Percentiles rank a stretch among this genome's conserved stretches.
Evolutionary conservation across 1,139 yeast genomes (phyloP).

Genomic region (Tardiomyces digboiensis): DNA sequence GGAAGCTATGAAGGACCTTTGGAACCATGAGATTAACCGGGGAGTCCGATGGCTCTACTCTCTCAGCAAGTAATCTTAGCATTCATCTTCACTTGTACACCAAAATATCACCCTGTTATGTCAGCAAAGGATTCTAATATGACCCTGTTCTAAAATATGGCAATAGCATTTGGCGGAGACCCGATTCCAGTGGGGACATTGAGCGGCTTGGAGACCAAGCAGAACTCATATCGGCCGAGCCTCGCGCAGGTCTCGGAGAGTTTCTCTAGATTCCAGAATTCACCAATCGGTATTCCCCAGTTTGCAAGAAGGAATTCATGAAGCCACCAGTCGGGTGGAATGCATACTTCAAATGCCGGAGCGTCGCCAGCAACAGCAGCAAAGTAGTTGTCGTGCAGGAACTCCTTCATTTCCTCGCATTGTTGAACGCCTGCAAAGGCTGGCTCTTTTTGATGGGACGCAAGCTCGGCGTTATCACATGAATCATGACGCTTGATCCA

Average conservation of each 20-base stretch:
- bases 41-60: slow-evolving; percentile 57
- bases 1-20: slow-evolving; percentile 68
- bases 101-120: not conserved
- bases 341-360: slow-evolving; percentile 16
- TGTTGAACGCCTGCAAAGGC: slow-evolving; percentile 19
- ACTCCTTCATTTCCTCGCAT: slow-evolving; percentile 13
- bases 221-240: slow-evolving; percentile 18
- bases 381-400: slow-evolving; percentile 20
- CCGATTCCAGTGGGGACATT: slow-evolving; percentile 24
- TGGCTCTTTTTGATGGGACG: slow-evolving; percentile 7
- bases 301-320: slow-evolving; percentile 6
- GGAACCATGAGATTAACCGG: slow-evolving; percentile 69
- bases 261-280: slow-evolving; percentile 14
- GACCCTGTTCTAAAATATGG: slow-evolving; percentile 22
- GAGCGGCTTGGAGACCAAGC: slow-evolving; percentile 21
- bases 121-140: no score
- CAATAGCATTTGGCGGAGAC: slow-evolving; percentile 24
- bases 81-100: not conserved
- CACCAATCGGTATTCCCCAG: not conserved
- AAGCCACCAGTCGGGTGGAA: slow-evolving; percentile 14
- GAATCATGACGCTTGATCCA: slow-evolving; percentile 18
- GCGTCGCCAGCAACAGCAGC: slow-evolving; percentile 23
- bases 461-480: slow-evolving; percentile 7
- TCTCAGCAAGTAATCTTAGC: slow-evolving; percentile 36
- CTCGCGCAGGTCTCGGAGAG: slow-evolving; percentile 15